Evolutionary conservation across 2,329 filamentous ascomycete species (phyloP), one percentile per base, ranked within the genome.

Genomic region (Thielaviopsis musarum): DNA sequence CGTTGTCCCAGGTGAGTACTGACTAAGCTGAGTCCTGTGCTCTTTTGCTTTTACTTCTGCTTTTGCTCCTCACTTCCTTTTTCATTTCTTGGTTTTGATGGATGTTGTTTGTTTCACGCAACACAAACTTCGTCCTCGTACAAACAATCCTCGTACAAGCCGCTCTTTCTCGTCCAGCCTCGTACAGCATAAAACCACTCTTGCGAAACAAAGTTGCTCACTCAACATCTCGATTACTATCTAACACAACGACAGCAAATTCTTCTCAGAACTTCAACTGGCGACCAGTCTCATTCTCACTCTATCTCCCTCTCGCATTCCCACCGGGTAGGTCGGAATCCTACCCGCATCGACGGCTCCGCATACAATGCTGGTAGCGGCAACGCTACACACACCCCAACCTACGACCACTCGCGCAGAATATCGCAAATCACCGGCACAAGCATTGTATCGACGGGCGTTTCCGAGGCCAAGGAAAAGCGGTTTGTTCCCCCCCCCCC

Each of bases 401-500:
- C 6, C 30, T 34, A 34, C 30, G 30, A 7, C 30, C 30, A 34
- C 30, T 34, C 30, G 30, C 30, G 30, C 30, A 34, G 30, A 34
- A 34, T 34, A 34, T 34, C 30, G 9, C 30, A 34, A 59, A 54
- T 28, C 57, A 45, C 19, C 30, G 51, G 49, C 28, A 53, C 57
- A 30, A 45, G 41, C 19, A 28, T 19, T 24, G 56, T 51, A n/a
- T 17, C 41, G 3, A 55, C 53, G 19, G 28, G 21, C 15, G 24
- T 21, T 34, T 21, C 22, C 13, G 51, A 59, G 22, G 24, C 65
- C 56, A 84, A 76, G 69, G 83, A 87, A 62, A 86, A 84, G 72
- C 87, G 80, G 84, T 87, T 73, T 67, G 78, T 75, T 12, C 3
- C 12, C 19, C 21, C 10, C 38, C 28, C 10, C 56, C n/a, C n/a